A percentile compares a stretch with the other conserved stretches of the same genome.
These are phyloP conservation scores for Diplodia seriata DNA, from an alignment of 2,329 filamentous ascomycete species.

Conservation along the genomic window DNA sequence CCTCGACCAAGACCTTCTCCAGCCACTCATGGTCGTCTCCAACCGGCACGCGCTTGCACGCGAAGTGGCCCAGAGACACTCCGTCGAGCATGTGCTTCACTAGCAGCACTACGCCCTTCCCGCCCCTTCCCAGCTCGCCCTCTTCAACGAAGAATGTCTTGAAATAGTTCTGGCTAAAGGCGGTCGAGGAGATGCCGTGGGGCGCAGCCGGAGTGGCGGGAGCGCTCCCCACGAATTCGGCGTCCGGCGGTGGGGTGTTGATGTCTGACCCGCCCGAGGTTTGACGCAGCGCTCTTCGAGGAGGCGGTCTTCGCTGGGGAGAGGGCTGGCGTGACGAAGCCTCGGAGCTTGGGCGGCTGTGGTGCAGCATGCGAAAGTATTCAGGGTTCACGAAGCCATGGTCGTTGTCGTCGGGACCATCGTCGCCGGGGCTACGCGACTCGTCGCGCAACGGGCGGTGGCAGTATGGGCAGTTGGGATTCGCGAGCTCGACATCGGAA, in stretches of 20 bases:
- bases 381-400: conserved; percentile 84
- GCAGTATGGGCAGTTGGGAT: conserved; percentile 82
- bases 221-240: conserved; percentile 56
- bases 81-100: conserved; percentile 92
- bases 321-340: conserved; percentile 57
- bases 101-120: conserved; percentile 93
- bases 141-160: conserved; percentile 92
- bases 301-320: conserved; percentile 49
- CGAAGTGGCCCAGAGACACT: conserved; percentile 86
- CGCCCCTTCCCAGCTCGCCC: conserved; percentile 82
- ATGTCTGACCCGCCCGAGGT: conserved; percentile 40
- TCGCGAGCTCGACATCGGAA: conserved; percentile 63
- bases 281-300: conserved; percentile 54
- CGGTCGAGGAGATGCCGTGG: conserved; percentile 80
- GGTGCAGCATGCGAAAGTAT: conserved; percentile 92
- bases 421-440: conserved; percentile 42
- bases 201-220: conserved; percentile 48
- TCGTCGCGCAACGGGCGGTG: conserved; percentile 71
- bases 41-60: conserved; percentile 95
- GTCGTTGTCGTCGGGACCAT: conserved; percentile 46
- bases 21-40: conserved; percentile 93
- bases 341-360: conserved; percentile 61
- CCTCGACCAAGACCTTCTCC: conserved; percentile 91
- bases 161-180: conserved; percentile 94
- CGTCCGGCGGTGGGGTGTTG: conserved; percentile 55